These are phyloP conservation scores for Pythium coloratum DNA, from an alignment of 352 stramenopile species.

Conservation along the genomic window DNA sequence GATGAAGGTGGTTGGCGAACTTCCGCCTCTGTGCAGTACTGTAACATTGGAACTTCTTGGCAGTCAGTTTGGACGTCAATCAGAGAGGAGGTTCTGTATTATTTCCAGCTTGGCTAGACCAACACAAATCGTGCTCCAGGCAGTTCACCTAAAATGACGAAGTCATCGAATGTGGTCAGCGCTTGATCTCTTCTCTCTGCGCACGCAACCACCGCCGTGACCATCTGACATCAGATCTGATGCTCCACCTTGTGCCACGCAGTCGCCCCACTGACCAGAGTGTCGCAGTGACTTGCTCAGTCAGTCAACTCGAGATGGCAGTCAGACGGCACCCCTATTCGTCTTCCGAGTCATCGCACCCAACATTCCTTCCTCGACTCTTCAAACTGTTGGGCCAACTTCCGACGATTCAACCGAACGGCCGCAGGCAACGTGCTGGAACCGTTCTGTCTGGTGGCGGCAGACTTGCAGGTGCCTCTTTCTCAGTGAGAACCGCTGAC, in stretches of 20 bases:
- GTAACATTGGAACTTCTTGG: too few species aligned
- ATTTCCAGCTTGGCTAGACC: too few species aligned
- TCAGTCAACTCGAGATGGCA: conserved; percentile 1
- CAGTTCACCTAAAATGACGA: not conserved
- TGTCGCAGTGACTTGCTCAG: not conserved
- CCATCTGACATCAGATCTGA: not conserved
- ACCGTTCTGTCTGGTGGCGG: not conserved
- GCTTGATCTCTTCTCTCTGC: not conserved
- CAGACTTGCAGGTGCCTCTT: too few species aligned
- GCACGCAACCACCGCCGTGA: not conserved
- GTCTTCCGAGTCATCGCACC: not conserved
- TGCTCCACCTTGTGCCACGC: not conserved
- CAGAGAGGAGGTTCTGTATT: too few species aligned
- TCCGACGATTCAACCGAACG: not conserved
- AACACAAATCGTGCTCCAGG: too few species aligned
- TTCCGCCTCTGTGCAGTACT: too few species aligned
- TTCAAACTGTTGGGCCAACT: not conserved
- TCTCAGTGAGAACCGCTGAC: too few species aligned
- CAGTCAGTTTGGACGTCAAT: too few species aligned
- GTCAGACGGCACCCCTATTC: not conserved
- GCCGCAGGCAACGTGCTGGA: not conserved
- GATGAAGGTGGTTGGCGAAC: too few species aligned
- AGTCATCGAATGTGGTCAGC: not conserved
- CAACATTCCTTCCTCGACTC: not conserved
- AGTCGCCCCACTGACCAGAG: not conserved